Evolutionary conservation across 345 rosid genomes (phyloP).

Genomic region (Excoecaria cochinchinensis): DNA sequence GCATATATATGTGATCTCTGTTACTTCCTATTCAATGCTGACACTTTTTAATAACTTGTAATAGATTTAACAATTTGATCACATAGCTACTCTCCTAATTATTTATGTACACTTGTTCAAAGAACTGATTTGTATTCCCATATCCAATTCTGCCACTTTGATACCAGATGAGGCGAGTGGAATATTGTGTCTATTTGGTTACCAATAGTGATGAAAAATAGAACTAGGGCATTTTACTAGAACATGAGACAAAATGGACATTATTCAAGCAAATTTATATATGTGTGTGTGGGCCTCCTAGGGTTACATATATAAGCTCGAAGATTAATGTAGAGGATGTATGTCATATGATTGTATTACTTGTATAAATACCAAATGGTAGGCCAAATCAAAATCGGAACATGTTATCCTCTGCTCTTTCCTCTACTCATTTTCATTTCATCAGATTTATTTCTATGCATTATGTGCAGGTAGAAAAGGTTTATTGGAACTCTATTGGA

Average conservation of each 20-base stretch:
- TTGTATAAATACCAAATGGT: neutral
- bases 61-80: too few relatives aligned
- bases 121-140: too few relatives aligned
- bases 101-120: too few relatives aligned
- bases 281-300: neutral
- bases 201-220: neutral
- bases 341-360: neutral
- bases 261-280: neutral
- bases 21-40: too few relatives aligned
- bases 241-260: neutral
- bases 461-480: constrained; percentile 68
- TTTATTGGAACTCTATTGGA: constrained; percentile 68
- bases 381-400: neutral
- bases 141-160: too few relatives aligned
- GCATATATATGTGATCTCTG: too few relatives aligned
- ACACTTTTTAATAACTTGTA: too few relatives aligned
- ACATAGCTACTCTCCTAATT: too few relatives aligned
- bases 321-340: too few relatives aligned
- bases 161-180: too few relatives aligned
- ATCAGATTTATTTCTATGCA: neutral
- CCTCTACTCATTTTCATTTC: neutral
- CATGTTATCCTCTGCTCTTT: neutral
- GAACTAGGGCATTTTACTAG: too few relatives aligned
- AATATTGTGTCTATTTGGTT: constrained; percentile 17
- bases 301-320: neutral